Percentiles rank a stretch among this genome's conserved stretches.
phyloP scores from a whole-genome alignment of 257 asterid genomes.

The Solanum ahanhuiri region DNA sequence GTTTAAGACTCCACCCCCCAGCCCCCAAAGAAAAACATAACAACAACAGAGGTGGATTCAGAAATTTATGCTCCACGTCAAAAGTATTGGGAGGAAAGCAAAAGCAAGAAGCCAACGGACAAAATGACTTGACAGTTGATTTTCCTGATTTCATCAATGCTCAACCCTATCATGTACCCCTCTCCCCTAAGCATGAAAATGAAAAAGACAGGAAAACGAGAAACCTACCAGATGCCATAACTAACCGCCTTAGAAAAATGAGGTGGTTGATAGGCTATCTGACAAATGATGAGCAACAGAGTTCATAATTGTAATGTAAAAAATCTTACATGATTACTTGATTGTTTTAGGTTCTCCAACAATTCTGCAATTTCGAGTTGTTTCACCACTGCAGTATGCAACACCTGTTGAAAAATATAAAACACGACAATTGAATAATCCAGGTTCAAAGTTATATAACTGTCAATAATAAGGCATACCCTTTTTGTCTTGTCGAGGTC shows the following conservation, averaged over 20 bases:
- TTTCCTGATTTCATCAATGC: background rate
- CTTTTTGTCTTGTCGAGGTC: constrained; percentile 81
- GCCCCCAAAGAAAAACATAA: background rate
- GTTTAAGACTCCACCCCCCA: background rate
- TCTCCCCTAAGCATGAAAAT: background rate
- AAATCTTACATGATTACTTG: constrained; percentile 38
- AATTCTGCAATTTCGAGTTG: constrained; percentile 61
- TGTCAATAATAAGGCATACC: constrained; percentile 27
- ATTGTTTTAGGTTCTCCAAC: constrained; percentile 51
- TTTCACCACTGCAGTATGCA: constrained; percentile 58
- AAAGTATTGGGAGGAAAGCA: background rate
- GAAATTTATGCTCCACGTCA: background rate
- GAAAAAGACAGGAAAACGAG: background rate
- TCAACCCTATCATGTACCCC: background rate
- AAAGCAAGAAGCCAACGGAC: background rate
- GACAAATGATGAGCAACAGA: background rate
- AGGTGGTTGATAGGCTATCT: background rate
- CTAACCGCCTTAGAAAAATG: background rate
- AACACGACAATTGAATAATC: background rate
- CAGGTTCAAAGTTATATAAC: background rate
- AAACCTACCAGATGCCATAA: background rate
- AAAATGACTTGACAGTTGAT: background rate
- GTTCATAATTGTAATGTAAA: constrained; percentile 4
- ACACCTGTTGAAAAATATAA: constrained; percentile 29
- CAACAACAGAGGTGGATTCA: background rate